Base-by-base conservation (phyloP, 1,139 yeast genomes). In the Debaryomyces subglobosus region DNA sequence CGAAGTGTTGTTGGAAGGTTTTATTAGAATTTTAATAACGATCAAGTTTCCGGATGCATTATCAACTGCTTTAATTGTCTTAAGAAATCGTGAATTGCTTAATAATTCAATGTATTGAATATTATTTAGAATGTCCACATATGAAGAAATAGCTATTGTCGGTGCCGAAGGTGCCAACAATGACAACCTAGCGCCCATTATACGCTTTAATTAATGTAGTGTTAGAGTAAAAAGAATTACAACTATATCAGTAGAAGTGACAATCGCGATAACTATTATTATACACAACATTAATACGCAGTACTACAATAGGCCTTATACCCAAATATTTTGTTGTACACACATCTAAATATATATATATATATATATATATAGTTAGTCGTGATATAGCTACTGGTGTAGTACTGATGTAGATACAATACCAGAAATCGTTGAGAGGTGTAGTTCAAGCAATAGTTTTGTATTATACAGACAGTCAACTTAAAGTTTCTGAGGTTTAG, bases 101-200 rank as follows among this genome's bases (percentile, higher is more conserved):
- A 86, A 77, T 44, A 89, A 69, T 47, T 86, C 83, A 7, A 86
- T 78, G 62, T 89, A 92, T 57, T 89, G 92, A 44, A 88, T 76
- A 51, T 85, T 83, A 27, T 82, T 83, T 21, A 94, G 72, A 45
- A 89, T 90, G 58, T 89, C 89, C 34, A 94, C 81, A 60, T 92
- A 94, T 1, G 98, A 92, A 29, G 95, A 91, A 4, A 91, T 78
- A 10, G 96, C 97, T 59, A 94, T 89, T 1, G 97, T 89, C 4
- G 96, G 92, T 3, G 97, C 91, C 12, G 94, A 84, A 5, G 97
- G 97, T 25, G 97, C 90, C 62, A 90, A 70, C 43, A 89, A 73
- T 4, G 97, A 91, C 55, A 92, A 72, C 64, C 88, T 87, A 18
- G 89, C 90, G 15, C 97, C 97, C 97, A 92, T 91, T 12, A 6